These are phyloP conservation scores for Coniochaeta sp. DNA, from an alignment of 2,329 filamentous ascomycete species.

Conservation along the genomic window DNA sequence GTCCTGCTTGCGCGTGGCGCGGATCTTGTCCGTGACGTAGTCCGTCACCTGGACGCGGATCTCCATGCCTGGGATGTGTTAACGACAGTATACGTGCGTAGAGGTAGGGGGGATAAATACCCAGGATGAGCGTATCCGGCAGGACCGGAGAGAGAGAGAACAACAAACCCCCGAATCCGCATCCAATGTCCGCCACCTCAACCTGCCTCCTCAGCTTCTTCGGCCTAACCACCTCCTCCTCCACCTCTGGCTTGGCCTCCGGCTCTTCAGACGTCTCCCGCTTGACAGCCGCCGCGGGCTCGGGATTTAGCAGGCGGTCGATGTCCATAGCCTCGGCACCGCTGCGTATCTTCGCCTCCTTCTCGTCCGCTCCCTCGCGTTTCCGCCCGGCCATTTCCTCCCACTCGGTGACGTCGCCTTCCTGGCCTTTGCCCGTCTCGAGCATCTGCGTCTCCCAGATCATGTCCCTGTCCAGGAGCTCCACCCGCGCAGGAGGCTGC, in stretches of 20 bases:
- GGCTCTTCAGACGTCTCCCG: neutral
- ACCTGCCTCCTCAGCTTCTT: slow-evolving; percentile 58
- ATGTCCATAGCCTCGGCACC: neutral
- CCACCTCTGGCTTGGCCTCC: slow-evolving; percentile 11
- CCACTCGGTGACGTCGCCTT: slow-evolving; percentile 16
- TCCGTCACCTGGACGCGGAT: slow-evolving; percentile 86
- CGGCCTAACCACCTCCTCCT: slow-evolving; percentile 8
- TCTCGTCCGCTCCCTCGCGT: neutral
- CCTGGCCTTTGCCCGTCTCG: slow-evolving; percentile 12
- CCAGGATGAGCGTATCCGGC: slow-evolving; percentile 76
- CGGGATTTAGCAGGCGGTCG: slow-evolving; percentile 3
- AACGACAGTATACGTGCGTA: neutral
- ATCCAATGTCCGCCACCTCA: slow-evolving; percentile 93
- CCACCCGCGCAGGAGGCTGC: neutral
- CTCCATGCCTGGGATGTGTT: slow-evolving; percentile 63
- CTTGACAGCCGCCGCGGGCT: slow-evolving; percentile 6
- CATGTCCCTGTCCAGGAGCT: neutral
- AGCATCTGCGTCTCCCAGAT: slow-evolving; percentile 8
- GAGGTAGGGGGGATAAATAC: slow-evolving; percentile 35
- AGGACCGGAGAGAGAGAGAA: slow-evolving; percentile 77
- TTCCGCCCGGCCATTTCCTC: slow-evolving; percentile 7
- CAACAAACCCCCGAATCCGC: slow-evolving; percentile 87
- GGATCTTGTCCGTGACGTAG: slow-evolving; percentile 83
- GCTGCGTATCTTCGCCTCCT: neutral
- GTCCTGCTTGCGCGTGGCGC: slow-evolving; percentile 66